These are phyloP conservation scores for Wickerhamiella azymoides DNA, from an alignment of 805 yeast species.

Conservation along the genomic window DNA sequence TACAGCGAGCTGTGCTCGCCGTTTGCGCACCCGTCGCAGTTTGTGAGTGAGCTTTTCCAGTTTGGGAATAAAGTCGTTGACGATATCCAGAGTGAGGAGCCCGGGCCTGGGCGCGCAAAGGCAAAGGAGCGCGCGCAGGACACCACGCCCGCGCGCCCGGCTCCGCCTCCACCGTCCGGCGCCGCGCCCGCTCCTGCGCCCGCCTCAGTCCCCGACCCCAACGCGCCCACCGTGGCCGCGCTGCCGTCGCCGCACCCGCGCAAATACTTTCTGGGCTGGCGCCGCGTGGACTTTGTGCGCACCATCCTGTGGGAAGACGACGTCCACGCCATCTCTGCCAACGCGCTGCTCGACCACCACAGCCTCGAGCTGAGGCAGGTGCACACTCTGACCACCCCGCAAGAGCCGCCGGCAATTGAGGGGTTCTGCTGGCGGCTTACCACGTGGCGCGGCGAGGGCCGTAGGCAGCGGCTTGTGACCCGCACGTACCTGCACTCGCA, in stretches of 20 bases:
- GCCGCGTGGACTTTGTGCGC: constrained; percentile 60
- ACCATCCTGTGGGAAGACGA: constrained; percentile 42
- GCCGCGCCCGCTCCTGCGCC: too few relatives aligned
- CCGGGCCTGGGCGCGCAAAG: too few relatives aligned
- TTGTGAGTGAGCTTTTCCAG: neutral
- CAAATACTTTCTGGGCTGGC: constrained; percentile 27
- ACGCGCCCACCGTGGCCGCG: constrained; percentile 4
- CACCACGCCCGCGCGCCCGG: neutral
- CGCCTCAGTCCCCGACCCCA: neutral
- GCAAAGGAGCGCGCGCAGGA: too few relatives aligned
- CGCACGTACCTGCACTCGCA: constrained; percentile 51
- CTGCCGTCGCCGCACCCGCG: constrained; percentile 7
- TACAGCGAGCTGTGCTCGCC: constrained; percentile 11
- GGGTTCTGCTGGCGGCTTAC: constrained; percentile 58
- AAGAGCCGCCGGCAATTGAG: constrained; percentile 65
- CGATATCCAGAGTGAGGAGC: too few relatives aligned
- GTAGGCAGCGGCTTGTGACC: constrained; percentile 31
- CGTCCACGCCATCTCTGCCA: constrained; percentile 30
- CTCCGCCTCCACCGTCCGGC: too few relatives aligned
- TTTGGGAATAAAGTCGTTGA: constrained; percentile 10
- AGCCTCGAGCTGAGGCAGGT: constrained; percentile 46
- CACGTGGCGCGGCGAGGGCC: constrained; percentile 33
- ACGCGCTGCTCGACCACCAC: constrained; percentile 34
- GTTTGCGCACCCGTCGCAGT: constrained; percentile 10
- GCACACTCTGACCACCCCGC: constrained; percentile 13